Evolutionary conservation across 495 filamentous ascomycete species (phyloP), one percentile per base, ranked within the genome.

Genomic region (Tuber melanosporum): DNA sequence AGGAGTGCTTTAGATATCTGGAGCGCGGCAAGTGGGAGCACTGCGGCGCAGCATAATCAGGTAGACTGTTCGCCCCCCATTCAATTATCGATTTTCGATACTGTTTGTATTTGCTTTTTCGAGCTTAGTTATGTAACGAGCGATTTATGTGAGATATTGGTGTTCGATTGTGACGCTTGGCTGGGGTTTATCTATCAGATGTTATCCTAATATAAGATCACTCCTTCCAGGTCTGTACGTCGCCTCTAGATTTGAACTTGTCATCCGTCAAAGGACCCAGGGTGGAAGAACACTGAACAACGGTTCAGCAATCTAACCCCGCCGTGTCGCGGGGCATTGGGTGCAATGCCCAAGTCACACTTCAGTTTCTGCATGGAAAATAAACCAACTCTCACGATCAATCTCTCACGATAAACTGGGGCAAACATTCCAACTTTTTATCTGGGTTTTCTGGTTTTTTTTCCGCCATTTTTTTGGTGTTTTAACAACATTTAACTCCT

Each of bases 371-470:
- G 14, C 0, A 26, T 36, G 57, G 57, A 14, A 14, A 5, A 36
- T 66, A 36, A 66, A 36, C 57, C 26, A 15, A 66, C 57, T 36
- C n/a, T 66, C 26, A 66, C 57, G 14, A 36, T 4, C 26, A 19
- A 66, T 36, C 57, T 36, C 26, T 36, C 26, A 19, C 3, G 26
- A 66, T 26, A 66, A 66, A 36, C 57, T 14, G 57, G 52, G 14
- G 15, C 57, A 32, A 66, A 66, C 14, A 17, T 36, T 66, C 26
- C 57, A 66, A 66, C 57, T 66, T 66, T 62, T 66, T 66, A 66
- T 66, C 57, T 62, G 57, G 57, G 26, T 66, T 66, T 66, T 66
- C 57, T 66, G 57, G 17, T 36, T 66, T 66, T 66, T 57, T 57
- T 66, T 36, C 57, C 57, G 57, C 57, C 57, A 36, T 66, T 66